Evolutionary conservation across 1,139 yeast genomes (phyloP).

Genomic region (Suhomyces choctaworum): DNA sequence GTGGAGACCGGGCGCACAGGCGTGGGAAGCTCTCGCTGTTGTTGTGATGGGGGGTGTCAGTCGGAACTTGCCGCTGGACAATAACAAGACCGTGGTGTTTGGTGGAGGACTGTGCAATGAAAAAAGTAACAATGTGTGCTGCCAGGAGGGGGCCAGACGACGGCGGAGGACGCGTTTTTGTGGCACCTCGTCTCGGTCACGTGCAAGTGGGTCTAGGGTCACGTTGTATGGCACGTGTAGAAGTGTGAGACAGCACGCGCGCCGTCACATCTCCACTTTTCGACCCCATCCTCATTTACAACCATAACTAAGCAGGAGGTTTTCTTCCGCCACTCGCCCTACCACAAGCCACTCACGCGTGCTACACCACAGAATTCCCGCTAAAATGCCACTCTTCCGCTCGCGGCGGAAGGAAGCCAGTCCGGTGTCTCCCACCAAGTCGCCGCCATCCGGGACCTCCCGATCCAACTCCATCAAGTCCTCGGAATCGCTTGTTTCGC

Average conservation of each 20-base stretch:
- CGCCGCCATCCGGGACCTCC: conserved; percentile 5
- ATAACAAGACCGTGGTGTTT: conserved; percentile 2
- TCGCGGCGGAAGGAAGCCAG: conserved; percentile 11
- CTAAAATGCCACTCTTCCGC: conserved; percentile 13
- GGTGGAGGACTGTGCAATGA: conserved; percentile 6
- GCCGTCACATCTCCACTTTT: not conserved
- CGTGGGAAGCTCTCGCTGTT: no score
- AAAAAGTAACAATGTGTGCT: conserved; percentile 6
- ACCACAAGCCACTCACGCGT: not conserved
- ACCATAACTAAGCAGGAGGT: not conserved
- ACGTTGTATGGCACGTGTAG: no score
- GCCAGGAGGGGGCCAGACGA: conserved; percentile 8
- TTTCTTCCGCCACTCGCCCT: not conserved
- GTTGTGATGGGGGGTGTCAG: no score
- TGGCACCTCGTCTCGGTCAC: conserved; percentile 15
- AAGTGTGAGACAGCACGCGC: not conserved
- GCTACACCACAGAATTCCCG: no score
- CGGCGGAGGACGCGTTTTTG: conserved; percentile 13
- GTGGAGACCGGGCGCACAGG: no score
- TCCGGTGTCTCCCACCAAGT: conserved; percentile 5
- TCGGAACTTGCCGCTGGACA: conserved; percentile 1
- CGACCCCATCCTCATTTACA: not conserved
- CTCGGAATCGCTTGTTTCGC: not conserved
- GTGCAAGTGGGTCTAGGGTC: no score
- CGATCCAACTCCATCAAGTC: conserved; percentile 10